These are phyloP conservation scores for Aspergillus melleus DNA, from an alignment of 2,329 filamentous ascomycete genomes.

Conservation along the genomic window DNA sequence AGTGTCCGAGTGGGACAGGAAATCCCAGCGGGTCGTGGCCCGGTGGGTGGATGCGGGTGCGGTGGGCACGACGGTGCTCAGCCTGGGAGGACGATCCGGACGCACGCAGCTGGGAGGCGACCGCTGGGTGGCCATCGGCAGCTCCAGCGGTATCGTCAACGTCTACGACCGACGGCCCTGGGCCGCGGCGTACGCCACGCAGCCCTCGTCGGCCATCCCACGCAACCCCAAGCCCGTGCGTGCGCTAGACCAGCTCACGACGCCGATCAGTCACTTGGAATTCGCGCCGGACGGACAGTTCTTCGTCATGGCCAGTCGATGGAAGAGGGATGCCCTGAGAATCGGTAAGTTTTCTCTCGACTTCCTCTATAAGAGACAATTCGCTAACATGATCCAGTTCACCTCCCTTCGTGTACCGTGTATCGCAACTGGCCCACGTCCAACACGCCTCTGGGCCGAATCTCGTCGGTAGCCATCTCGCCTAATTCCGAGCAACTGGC, in stretches of 20 bases:
- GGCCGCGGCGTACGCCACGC: conserved; percentile 40
- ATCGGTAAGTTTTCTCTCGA: conserved; percentile 47
- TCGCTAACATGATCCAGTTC: conserved; percentile 52
- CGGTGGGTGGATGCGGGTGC: conserved; percentile 90
- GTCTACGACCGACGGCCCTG: conserved; percentile 81
- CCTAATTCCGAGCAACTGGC: conserved; percentile 69
- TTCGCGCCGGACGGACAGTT: conserved; percentile 91
- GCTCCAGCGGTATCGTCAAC: conserved; percentile 84
- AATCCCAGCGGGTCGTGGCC: conserved; percentile 67
- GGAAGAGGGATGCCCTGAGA: conserved; percentile 84
- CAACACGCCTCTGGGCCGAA: conserved; percentile 81
- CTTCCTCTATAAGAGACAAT: neutral
- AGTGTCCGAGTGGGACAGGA: conserved; percentile 82
- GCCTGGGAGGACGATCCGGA: conserved; percentile 60
- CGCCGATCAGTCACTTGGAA: conserved; percentile 72
- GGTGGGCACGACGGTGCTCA: conserved; percentile 78
- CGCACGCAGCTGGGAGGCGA: conserved; percentile 63
- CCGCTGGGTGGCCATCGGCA: conserved; percentile 86
- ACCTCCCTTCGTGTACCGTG: conserved; percentile 88
- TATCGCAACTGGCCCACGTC: conserved; percentile 97
- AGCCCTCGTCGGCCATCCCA: conserved; percentile 54
- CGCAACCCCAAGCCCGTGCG: conserved; percentile 70
- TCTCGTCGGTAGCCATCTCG: conserved; percentile 72
- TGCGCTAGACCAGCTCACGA: conserved; percentile 82
- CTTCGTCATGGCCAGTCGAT: conserved; percentile 78